phyloP scores from a whole-genome alignment of 345 rosid genomes.

The Boechera retrofracta region DNA sequence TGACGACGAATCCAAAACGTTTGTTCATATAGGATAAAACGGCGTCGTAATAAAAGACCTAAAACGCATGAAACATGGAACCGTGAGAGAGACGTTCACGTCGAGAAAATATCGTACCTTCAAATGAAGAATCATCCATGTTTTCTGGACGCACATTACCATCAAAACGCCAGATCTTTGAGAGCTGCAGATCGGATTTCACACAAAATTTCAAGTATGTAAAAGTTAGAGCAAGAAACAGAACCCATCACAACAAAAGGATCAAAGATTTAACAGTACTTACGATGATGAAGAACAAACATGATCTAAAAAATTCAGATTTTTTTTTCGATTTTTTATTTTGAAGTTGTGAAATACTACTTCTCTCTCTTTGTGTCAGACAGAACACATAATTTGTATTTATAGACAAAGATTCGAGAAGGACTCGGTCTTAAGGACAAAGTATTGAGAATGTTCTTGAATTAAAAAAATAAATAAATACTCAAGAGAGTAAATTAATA shows the following conservation, averaged over 20 bases:
- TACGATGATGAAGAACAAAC: constrained; percentile 11
- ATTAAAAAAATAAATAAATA: neutral
- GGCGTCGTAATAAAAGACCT: constrained; percentile 22
- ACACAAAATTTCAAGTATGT: neutral
- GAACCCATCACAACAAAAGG: neutral
- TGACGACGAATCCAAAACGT: constrained; percentile 27
- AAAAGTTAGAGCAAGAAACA: neutral
- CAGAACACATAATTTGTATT: neutral
- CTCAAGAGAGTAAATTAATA: neutral
- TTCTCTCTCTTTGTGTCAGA: neutral
- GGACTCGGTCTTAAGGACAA: constrained; percentile 41
- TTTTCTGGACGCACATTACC: constrained; percentile 53
- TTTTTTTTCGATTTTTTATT: neutral
- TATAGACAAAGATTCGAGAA: constrained; percentile 44
- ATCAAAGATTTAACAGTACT: constrained; percentile 17
- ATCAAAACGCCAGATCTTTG: constrained; percentile 49
- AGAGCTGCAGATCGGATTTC: constrained; percentile 35
- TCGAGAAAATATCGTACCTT: constrained; percentile 35
- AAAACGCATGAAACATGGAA: constrained; percentile 34
- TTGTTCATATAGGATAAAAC: constrained; percentile 4
- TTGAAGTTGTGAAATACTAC: neutral
- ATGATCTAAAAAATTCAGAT: constrained; percentile 1
- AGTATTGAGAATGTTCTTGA: constrained; percentile 14
- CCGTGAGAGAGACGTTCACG: constrained; percentile 16
- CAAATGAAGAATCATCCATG: constrained; percentile 52